Evolutionary conservation across 306 rosid species (phyloP), one percentile per base, ranked within the genome.

Genomic region (Begonia fuchsioides): DNA sequence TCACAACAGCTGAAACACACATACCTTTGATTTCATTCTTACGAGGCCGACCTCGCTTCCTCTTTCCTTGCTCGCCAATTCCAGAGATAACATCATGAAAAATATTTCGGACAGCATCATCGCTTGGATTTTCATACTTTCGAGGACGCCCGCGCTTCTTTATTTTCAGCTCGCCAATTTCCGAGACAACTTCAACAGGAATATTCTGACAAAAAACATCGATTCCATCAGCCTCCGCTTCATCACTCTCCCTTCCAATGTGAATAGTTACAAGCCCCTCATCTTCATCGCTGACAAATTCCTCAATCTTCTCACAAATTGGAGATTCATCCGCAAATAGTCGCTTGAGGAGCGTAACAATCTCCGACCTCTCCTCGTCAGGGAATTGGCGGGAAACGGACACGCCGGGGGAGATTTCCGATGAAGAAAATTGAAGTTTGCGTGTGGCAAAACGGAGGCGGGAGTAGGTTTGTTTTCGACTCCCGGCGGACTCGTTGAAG

Each of bases 401-500:
- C 18, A 35, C 6, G 32, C 50, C 0, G 18, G 71, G 12, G 13
- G 75, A 46, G 72, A 73, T 56, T 2, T 55, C 17, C 9, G 65
- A 6, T 45, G 77, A 51, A 2, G 68, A 17, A 45, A 20, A 55
- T 32, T 63, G 77, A 43, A 69, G 54, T 50, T 63, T 65, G 11
- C 85, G 88, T 44, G 90, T 82, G 3, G 76, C 67, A 10, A 87
- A 73, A 53, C 85, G 94, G 62, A 87, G 88, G 40, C 82, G 80
- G 10, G 94, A 80, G 64, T 51, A 87, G 45, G 96, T 87, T 53
- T 87, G 96, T 39, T 80, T 87, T 2, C 96, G 94, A 57, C 96
- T 87, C 3, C 94, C 94, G 38, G 96, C 94, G 66, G 94, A 83
- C 53, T 83, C 94, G 40, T 87, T 87, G 68, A 87, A 87, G 56